phyloP scores from a whole-genome alignment of 495 filamentous ascomycete species.

The Lasiosphaeria hispida region DNA sequence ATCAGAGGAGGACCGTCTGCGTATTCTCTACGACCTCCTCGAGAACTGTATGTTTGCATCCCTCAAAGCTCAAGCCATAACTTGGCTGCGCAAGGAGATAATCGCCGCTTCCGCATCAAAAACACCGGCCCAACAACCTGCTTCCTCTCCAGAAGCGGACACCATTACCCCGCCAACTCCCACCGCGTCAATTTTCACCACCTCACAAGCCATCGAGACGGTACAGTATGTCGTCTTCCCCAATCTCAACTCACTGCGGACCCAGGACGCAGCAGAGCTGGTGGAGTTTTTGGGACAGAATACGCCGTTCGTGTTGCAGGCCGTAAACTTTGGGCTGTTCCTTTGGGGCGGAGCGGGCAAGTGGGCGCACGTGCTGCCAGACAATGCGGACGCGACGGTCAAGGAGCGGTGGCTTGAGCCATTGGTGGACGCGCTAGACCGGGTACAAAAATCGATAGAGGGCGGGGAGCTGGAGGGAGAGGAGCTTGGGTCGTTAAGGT shows the following conservation, averaged over 20 bases:
- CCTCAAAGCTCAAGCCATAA: constrained; percentile 76
- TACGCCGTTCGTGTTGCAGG: constrained; percentile 44
- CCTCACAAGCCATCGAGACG: constrained; percentile 46
- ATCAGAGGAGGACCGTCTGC: constrained; percentile 62
- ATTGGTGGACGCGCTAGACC: constrained; percentile 40
- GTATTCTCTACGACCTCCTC: constrained; percentile 76
- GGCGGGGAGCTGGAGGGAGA: constrained; percentile 21
- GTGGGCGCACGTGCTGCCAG: constrained; percentile 40
- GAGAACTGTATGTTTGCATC: constrained; percentile 76
- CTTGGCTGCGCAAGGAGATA: constrained; percentile 86
- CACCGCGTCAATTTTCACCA: constrained; percentile 54
- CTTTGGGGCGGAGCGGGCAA: constrained; percentile 41
- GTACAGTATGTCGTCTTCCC: constrained; percentile 48
- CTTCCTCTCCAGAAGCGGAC: constrained; percentile 9
- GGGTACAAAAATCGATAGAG: constrained; percentile 39
- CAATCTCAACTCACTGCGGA: constrained; percentile 29
- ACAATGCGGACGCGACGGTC: constrained; percentile 44
- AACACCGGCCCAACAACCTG: neutral
- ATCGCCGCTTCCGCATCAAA: constrained; percentile 41
- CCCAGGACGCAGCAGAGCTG: constrained; percentile 24
- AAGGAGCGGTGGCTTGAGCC: constrained; percentile 54
- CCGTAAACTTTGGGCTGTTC: constrained; percentile 49
- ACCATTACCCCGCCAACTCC: constrained; percentile 17
- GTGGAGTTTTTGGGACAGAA: constrained; percentile 38
- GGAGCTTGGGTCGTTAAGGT: constrained; percentile 23